Conservation (phyloP, 1,284 basidiomycete genomes). For the Rhodotorula sp. region DNA sequence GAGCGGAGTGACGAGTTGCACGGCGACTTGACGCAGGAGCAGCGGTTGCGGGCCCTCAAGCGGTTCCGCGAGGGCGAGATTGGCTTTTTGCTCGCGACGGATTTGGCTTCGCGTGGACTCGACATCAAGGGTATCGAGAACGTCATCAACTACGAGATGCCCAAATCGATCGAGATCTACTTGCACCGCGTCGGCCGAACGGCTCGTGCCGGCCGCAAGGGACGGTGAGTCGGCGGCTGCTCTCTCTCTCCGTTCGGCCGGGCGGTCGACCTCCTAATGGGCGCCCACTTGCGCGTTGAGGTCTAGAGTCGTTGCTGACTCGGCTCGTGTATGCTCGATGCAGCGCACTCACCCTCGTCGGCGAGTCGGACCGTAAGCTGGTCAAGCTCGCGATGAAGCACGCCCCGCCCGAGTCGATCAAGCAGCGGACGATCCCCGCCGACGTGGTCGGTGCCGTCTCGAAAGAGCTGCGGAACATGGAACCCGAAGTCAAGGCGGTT, state of each 20-base stretch:
- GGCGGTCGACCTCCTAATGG: not conserved
- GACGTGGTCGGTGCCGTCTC: constrained; percentile 73
- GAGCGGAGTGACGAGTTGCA: constrained; percentile 82
- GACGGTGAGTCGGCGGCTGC: constrained; percentile 61
- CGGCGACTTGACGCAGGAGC: constrained; percentile 89
- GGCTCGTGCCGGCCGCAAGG: constrained; percentile 87
- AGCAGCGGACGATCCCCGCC: constrained; percentile 83
- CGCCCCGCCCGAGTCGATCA: constrained; percentile 75
- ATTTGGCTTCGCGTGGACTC: constrained; percentile 45
- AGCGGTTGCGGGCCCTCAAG: constrained; percentile 82
- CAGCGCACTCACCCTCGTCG: constrained; percentile 91
- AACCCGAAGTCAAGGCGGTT: constrained; percentile 75
- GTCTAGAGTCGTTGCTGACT: not conserved
- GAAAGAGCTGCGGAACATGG: constrained; percentile 68
- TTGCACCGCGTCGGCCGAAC: constrained; percentile 95
- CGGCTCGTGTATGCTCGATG: too few species aligned
- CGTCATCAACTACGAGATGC: constrained; percentile 88
- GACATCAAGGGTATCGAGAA: constrained; percentile 48
- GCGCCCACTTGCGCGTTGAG: not conserved
- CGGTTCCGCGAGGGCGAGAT: constrained; percentile 80
- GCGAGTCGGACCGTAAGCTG: constrained; percentile 93
- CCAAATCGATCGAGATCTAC: constrained; percentile 86
- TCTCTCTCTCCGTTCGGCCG: not conserved
- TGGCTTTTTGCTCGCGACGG: constrained; percentile 71
- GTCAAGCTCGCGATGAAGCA: constrained; percentile 94